Base-by-base conservation (phyloP, 805 yeast species). In the Isabelozyma pseudorhagii region DNA sequence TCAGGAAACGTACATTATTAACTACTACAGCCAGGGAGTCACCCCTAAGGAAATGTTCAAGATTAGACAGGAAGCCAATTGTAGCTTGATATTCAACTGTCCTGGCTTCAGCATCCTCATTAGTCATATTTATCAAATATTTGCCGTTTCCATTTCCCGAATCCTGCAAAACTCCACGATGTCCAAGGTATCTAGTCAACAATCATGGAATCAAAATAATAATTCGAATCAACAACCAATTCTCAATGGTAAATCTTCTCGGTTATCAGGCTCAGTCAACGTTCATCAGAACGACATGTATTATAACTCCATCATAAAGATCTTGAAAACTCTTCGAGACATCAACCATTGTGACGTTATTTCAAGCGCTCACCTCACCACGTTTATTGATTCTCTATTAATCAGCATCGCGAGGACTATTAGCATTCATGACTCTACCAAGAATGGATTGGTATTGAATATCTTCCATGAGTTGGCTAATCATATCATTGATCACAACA, bases 81-180 rank as follows among this genome's bases (percentile, higher is more conserved):
- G 8, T 39, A 42, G 44, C n/a, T 46, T 46, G 57, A 55, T 41
- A 8, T 28, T 21, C 21, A 9, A 27, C 51, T 50, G 67, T 31
- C 84, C 85, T 0, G 85, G 85, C 0, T 74, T 74, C 49, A 59
- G 69, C 15, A 63, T 74, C 18, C 61, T 81, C 13, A 57, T 77
- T 38, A 63, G 79, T 27, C 84, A 81, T 58, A 55, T 79, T 17
- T 69, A 66, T 52, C 83, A 79, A 57, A 66, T 73, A 18, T 64
- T 75, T 42, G 58, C 64, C 44, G 56, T 69, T 34, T 67, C 73
- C 15, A 59, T 71, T 42, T 52, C 46, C 3, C 48, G 66, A 44
- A 62, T 64, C 11, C 54, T 63, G 11, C 49, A 50, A 14, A 62
- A 55, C 46, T 48, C 18, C n/a, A 8, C 46, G 4, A 29, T 44